Evolutionary conservation across 345 rosid species (phyloP).

Genomic region (Euphorbia lathyris): DNA sequence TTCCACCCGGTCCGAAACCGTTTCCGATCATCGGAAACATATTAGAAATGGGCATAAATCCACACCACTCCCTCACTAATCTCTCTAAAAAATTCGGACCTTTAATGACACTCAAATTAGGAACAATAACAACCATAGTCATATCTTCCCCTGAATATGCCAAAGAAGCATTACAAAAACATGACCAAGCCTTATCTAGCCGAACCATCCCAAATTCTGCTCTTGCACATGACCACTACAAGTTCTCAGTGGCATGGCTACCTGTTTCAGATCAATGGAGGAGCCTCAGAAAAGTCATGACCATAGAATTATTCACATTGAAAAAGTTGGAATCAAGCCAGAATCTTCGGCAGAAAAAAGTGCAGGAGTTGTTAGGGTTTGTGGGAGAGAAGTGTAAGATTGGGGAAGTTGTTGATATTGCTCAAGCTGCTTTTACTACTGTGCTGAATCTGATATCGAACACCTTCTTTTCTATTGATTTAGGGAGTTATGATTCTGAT

Average conservation of each 20-base stretch:
- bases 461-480: neutral
- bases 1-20: neutral
- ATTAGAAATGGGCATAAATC: neutral
- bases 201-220: neutral
- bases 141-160: neutral
- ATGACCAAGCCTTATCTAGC: constrained; percentile 10
- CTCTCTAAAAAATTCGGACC: constrained; percentile 14
- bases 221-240: neutral
- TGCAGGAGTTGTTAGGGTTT: constrained; percentile 10
- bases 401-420: constrained; percentile 7
- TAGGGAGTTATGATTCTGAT: neutral
- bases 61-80: neutral
- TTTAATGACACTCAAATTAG: constrained; percentile 10
- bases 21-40: constrained; percentile 12
- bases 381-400: neutral
- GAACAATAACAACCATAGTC: neutral
- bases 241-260: neutral
- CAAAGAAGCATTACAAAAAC: constrained; percentile 13
- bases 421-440: constrained; percentile 40
- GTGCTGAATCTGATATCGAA: neutral
- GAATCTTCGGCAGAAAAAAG: constrained; percentile 11
- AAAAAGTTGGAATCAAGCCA: constrained; percentile 11
- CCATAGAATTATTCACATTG: constrained; percentile 9
- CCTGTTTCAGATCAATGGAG: constrained; percentile 9
- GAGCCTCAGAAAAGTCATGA: constrained; percentile 6